Evolutionary conservation across 1,139 yeast genomes (phyloP), one percentile per base, ranked within the genome.

Genomic region (Geotrichum aggregatum): DNA sequence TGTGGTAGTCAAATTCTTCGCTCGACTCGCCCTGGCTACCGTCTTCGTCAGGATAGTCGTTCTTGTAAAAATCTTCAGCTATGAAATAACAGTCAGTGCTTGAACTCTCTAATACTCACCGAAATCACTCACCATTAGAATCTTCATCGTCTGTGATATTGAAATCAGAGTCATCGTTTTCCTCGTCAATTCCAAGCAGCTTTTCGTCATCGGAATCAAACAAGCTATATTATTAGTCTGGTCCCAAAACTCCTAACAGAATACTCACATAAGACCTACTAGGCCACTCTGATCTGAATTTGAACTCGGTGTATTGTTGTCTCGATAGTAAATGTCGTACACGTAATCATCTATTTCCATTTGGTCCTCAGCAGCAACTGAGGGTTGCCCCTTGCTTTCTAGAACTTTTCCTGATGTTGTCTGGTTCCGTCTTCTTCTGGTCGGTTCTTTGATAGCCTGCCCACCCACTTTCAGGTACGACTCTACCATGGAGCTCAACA

Each of bases 31-130:
- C 35, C 19, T 49, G 49, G 16, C 51, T 56, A 22, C 55, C 59
- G n/a, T 53, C 61, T 34, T 57, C 61, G 52, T 88, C 95, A 0
- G 98, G 98, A 63, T 92, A 92, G 64, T 92, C 98, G 68, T 92
- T 92, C 62, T 83, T 82, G 66, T 92, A 92, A 63, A 83, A 91
- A 56, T 87, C 89, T 68, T 92, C 98, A 13, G 96, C 67, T 61
- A 42, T 5, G 14, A 26, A 30, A 41, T 10, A 14, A 28, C 21
- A 39, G 43, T 54, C 44, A 50, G 50, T 38, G 19, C n/a, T 18
- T 7, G 16, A 13, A n/a, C 36, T 3, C 8, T 5, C 6, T n/a
- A n/a, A n/a, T n/a, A n/a, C n/a, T n/a, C n/a, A n/a, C n/a, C n/a
- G 10, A 7, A 11, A 16, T 10, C n/a, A 55, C 63, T 54, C 45